Evolutionary conservation across 2,329 filamentous ascomycete genomes (phyloP).

Genomic region (Alternaria arbusti): DNA sequence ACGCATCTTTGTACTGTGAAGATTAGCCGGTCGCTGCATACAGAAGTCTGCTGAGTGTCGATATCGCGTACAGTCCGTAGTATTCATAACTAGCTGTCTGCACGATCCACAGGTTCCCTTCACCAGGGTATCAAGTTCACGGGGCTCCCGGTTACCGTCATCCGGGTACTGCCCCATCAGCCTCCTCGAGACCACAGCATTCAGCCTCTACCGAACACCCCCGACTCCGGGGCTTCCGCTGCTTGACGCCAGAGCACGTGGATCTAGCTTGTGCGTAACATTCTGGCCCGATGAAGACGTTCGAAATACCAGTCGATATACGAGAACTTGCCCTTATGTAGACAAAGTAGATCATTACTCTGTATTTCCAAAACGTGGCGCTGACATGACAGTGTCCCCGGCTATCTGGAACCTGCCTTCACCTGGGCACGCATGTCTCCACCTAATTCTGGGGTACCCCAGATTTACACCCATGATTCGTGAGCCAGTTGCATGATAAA

Average conservation of each 20-base stretch:
- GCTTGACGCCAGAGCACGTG: constrained; percentile 3
- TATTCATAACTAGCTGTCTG: not conserved
- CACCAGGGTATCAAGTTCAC: not conserved
- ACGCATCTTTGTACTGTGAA: not conserved
- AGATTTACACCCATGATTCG: constrained; percentile 7
- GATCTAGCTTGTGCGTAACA: not conserved
- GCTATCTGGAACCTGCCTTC: constrained; percentile 6
- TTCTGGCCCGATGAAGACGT: not conserved
- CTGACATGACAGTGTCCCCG: constrained; percentile 4
- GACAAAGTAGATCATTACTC: constrained; percentile 3
- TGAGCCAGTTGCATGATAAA: constrained; percentile 7
- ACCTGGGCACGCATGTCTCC: constrained; percentile 1
- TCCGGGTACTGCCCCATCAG: not conserved
- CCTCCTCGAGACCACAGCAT: not conserved
- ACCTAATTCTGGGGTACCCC: constrained; percentile 7
- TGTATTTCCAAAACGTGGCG: not conserved
- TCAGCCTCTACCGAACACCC: constrained; percentile 12
- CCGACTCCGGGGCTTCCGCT: constrained; percentile 1
- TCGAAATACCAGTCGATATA: constrained; percentile 5
- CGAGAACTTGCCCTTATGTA: not conserved
- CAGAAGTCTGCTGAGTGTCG: not conserved
- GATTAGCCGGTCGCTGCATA: not conserved
- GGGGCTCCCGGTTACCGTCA: constrained; percentile 15
- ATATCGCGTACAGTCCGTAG: not conserved
- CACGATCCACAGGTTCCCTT: not conserved